Base-by-base conservation (phyloP, 2,329 filamentous ascomycete genomes). In the Tolypocladium inflatum region DNA sequence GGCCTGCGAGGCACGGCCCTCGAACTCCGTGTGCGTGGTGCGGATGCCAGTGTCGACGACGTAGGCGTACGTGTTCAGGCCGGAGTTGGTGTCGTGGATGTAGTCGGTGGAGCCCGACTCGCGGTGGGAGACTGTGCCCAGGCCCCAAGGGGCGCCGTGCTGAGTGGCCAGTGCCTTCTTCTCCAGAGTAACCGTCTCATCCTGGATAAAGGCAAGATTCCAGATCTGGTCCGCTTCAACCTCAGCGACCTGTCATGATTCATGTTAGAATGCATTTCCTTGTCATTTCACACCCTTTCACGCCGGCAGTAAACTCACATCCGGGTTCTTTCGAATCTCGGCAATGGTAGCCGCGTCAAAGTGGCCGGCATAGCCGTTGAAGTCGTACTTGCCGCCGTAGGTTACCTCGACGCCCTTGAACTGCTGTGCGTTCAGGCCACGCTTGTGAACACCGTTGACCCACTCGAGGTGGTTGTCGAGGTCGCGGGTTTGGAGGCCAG, bases 41-140 rank as follows among this genome's bases (percentile, higher is more conserved):
- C 72, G 72, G 62, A 87, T 81, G 63, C 85, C 85, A 5, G 83
- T 86, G 69, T 88, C 85, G 53, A 88, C 78, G 26, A 88, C 70
- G 68, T 82, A 88, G 52, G 78, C 80, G 38, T 80, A 85, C 63
- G 81, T 81, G 42, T 76, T 78, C 33, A 71, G 39, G 35, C 80
- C 80, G 50, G 78, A 78, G 21, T 70, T 71, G 57, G 71, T 71
- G 65, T 83, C 80, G 61, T 80, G 83, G 54, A 77, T 67, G 66
- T 84, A 84, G 56, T 61, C 66, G 19, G 60, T 65, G 30, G 57
- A 64, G 42, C 67, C 69, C 1, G 56, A 56, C 0, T 55, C 30
- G 37, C 68, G 66, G 61, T 68, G 68, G 15, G 70, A 73, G 58
- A 74, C 63, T 15, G 70, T 60, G 23, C 65, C 68, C 1, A 73